Percentiles rank a stretch among this genome's conserved stretches.
Evolutionary conservation across 164 flowering plant genomes (phyloP).

Genomic region (Kalanchoe fedtschenkoi): DNA sequence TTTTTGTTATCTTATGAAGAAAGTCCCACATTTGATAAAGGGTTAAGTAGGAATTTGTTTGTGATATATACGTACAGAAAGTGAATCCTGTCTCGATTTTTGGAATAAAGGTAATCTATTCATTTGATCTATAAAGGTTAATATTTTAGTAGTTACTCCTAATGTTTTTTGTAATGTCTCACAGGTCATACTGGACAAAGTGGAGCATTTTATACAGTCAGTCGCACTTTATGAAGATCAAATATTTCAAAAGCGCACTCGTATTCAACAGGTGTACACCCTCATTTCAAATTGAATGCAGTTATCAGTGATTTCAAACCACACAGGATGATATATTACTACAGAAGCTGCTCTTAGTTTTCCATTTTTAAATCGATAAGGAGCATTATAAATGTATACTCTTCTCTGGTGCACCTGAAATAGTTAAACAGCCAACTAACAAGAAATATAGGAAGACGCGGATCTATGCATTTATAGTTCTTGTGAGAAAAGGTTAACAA

Average conservation of each 20-base stretch:
- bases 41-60: no score
- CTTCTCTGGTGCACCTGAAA: background rate
- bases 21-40: no score
- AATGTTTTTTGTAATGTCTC: background rate
- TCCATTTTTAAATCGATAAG: background rate
- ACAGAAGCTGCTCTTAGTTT: background rate
- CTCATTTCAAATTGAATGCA: background rate
- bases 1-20: no score
- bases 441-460: background rate
- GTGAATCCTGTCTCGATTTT: no score
- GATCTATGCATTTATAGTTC: no score
- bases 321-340: background rate
- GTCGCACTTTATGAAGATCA: slow-evolving; percentile 77
- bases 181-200: slow-evolving; percentile 79
- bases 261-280: slow-evolving; percentile 75
- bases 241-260: slow-evolving; percentile 87
- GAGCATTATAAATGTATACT: background rate
- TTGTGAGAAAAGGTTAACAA: no score
- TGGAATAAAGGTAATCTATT: no score
- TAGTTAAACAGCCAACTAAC: background rate
- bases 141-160: background rate
- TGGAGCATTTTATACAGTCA: slow-evolving; percentile 76
- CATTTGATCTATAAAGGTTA: no score
- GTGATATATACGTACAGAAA: no score
- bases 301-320: background rate